phyloP scores from a whole-genome alignment of 495 filamentous ascomycete species.

The Lophiostoma macrostomum region DNA sequence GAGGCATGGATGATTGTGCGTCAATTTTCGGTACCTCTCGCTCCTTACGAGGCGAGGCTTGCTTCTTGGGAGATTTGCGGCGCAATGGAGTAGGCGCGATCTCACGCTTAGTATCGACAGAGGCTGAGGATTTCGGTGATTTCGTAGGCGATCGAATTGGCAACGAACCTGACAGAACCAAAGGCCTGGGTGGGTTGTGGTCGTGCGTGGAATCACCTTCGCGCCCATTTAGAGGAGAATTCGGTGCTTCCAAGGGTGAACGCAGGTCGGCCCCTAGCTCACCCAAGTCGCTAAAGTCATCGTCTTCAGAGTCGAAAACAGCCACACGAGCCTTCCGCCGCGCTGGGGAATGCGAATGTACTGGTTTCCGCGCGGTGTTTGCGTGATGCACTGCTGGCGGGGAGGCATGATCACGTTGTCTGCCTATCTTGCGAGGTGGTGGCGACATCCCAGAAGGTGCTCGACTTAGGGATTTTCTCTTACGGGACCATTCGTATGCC shows the following conservation, averaged over 20 bases:
- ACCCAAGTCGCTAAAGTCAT: constrained; percentile 17
- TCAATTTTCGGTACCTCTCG: background rate
- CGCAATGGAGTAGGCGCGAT: background rate
- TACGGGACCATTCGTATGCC: too few relatives aligned
- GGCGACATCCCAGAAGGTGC: constrained; percentile 18
- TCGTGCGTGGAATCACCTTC: background rate
- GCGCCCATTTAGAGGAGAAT: background rate
- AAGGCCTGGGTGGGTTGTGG: background rate
- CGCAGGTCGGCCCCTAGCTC: constrained; percentile 7
- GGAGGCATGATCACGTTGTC: too few relatives aligned
- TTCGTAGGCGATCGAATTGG: constrained; percentile 19
- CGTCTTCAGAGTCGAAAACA: constrained; percentile 27
- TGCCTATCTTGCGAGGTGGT: constrained; percentile 19
- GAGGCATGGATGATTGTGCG: background rate
- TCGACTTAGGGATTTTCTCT: constrained; percentile 28
- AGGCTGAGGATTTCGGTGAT: background rate
- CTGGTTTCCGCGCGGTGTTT: too few relatives aligned
- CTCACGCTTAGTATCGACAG: background rate
- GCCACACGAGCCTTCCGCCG: constrained; percentile 2
- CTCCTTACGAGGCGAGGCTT: constrained; percentile 1
- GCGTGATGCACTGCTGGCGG: too few relatives aligned
- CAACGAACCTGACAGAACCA: background rate
- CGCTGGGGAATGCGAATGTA: background rate
- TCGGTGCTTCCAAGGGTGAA: background rate
- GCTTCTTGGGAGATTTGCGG: background rate